Evolutionary conservation across 495 filamentous ascomycete genomes (phyloP), one percentile per base, ranked within the genome.

Genomic region (Podospora fimiseda): DNA sequence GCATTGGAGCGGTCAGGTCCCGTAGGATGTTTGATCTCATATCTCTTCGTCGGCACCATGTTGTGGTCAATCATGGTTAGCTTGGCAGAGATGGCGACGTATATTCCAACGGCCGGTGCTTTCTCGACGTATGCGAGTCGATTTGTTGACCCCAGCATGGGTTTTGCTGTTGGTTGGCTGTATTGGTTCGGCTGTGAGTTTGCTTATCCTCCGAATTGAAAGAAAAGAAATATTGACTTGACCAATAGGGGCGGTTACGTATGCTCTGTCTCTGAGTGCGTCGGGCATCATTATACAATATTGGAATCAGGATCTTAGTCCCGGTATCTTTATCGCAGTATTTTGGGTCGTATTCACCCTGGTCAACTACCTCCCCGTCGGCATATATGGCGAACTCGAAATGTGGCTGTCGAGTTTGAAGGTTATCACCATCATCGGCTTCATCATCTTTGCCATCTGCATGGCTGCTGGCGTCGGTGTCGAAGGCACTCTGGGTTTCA

Each of bases 81-180:
- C 48, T 57, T 79, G 16, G 84, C 84, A 22, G 86, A 90, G 69
- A 86, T 90, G 83, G 80, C 84, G 6, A 83, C 86, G 27, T 88
- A 80, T 55, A 75, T 89, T 15, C 88, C 88, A 6, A 77, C 90
- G 22, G 80, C 86, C 13, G 88, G 88, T 50, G 80, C 84, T 7
- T 88, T 90, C 60, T 86, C 87, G 18, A 72, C 85, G 36, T 91
- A 87, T 61, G 85, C 84, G 43, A 77, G 84, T 36, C 79, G 87
- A 40, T 85, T 88, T 50, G 78, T 86, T 51, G 85, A 90, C 57
- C 78, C 80, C 30, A 84, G 84, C 54, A 66, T 92, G 57, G 87
- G 87, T 36, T 90, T 91, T 61, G 80, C 87, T 16, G 83, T 90
- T 64, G 87, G 86, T 22, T 91, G 87, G 86, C 65, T 73, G 45